phyloP scores from a whole-genome alignment of 331 rosid genomes.

The Rosa hybrid region DNA sequence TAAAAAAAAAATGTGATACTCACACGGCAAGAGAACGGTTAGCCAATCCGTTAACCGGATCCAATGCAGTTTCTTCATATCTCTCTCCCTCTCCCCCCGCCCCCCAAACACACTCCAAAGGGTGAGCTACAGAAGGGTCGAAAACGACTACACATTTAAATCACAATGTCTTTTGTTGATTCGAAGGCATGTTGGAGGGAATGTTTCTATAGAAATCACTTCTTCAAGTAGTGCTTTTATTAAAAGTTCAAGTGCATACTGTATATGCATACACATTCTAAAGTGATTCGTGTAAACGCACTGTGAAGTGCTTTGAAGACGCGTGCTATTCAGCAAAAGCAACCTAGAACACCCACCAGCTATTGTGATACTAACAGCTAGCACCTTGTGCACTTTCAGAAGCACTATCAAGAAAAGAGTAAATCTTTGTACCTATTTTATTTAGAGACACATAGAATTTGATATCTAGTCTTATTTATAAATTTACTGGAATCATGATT shows the following conservation, averaged over 20 bases:
- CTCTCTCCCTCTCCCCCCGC: too few relatives aligned
- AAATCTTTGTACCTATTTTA: background rate
- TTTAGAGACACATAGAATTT: background rate
- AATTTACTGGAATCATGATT: background rate
- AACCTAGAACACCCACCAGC: background rate
- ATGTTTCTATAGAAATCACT: background rate
- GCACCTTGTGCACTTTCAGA: background rate
- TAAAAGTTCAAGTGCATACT: background rate
- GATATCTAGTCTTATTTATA: background rate
- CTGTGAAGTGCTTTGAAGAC: constrained; percentile 3
- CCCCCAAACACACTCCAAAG: background rate
- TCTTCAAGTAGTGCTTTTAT: background rate
- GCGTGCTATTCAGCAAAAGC: background rate
- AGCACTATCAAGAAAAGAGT: background rate
- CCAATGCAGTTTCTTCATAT: too few relatives aligned
- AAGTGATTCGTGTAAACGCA: background rate
- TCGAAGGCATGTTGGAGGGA: background rate
- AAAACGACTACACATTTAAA: background rate
- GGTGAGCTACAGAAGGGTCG: background rate
- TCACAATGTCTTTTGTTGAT: background rate
- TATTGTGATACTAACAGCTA: background rate
- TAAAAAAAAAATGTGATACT: too few relatives aligned
- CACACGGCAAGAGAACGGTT: too few relatives aligned
- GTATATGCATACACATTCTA: background rate
- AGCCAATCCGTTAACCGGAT: too few relatives aligned